phyloP scores from a whole-genome alignment of 2,329 filamentous ascomycete species.

The Podosphaera fusca region DNA sequence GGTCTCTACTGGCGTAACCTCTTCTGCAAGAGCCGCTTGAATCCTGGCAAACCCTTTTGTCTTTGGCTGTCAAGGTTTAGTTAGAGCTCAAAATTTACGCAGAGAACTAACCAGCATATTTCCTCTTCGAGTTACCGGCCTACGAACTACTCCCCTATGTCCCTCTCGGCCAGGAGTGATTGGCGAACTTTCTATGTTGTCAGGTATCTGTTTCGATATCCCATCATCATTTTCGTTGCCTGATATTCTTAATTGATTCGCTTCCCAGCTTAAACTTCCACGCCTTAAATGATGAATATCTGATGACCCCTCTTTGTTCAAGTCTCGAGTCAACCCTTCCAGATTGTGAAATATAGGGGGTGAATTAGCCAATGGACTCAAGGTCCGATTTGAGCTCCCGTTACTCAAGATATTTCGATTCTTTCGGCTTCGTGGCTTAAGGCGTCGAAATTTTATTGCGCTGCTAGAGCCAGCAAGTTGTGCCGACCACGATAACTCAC shows the following conservation, averaged over 20 bases:
- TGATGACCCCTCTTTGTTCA: constrained; percentile 24
- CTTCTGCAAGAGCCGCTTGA: constrained; percentile 69
- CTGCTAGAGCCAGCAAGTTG: constrained; percentile 51
- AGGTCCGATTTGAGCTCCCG: constrained; percentile 47
- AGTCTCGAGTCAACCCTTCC: constrained; percentile 22
- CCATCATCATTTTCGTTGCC: constrained; percentile 63
- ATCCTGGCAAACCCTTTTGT: constrained; percentile 91
- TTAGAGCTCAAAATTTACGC: not conserved
- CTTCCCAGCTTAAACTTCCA: constrained; percentile 77
- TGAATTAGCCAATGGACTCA: constrained; percentile 49
- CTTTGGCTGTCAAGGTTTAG: constrained; percentile 45
- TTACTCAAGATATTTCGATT: constrained; percentile 45
- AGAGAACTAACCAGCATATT: constrained; percentile 52
- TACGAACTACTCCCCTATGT: constrained; percentile 54
- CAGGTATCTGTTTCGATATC: constrained; percentile 22
- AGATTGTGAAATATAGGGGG: constrained; percentile 35
- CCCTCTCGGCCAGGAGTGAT: constrained; percentile 26
- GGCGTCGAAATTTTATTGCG: constrained; percentile 55
- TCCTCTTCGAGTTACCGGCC: constrained; percentile 64
- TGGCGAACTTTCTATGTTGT: constrained; percentile 18
- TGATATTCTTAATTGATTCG: constrained; percentile 65
- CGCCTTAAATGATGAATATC: constrained; percentile 35
- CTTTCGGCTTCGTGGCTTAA: constrained; percentile 32
- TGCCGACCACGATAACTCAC: constrained; percentile 37
- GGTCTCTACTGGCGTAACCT: constrained; percentile 65